Evolutionary conservation across 768 basidiomycete genomes (phyloP).

Genomic region (Suillus plorans): DNA sequence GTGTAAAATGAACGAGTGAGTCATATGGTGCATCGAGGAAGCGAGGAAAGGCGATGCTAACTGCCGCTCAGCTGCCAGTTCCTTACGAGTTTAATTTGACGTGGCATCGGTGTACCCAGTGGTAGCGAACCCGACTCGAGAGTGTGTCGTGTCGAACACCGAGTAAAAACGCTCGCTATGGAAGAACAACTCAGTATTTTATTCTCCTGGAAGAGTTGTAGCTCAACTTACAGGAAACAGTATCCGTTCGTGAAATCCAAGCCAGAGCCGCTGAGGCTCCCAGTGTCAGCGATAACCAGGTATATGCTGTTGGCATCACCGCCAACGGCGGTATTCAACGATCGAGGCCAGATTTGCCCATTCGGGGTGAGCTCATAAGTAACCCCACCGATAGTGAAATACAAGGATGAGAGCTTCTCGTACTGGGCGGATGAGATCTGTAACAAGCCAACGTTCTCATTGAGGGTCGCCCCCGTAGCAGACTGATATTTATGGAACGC

Average conservation of each 20-base stretch:
- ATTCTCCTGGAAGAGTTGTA: constrained; percentile 29
- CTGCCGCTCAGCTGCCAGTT: too few species aligned
- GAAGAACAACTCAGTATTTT: constrained; percentile 4
- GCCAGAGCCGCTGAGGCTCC: constrained; percentile 10
- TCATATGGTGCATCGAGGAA: too few species aligned
- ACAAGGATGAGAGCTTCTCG: constrained; percentile 20
- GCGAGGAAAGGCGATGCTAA: too few species aligned
- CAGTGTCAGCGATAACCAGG: constrained; percentile 24
- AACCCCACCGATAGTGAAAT: constrained; percentile 24
- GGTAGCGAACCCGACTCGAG: constrained; percentile 39
- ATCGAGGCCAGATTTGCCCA: constrained; percentile 35
- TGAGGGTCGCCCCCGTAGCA: constrained; percentile 25
- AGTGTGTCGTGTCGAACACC: constrained; percentile 40
- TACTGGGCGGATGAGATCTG: constrained; percentile 25
- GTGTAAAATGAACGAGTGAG: too few species aligned
- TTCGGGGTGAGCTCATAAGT: constrained; percentile 23
- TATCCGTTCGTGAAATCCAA: constrained; percentile 24
- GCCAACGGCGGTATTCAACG: constrained; percentile 28
- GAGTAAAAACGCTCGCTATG: constrained; percentile 42
- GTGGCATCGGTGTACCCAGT: constrained; percentile 31
- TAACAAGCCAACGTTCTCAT: constrained; percentile 30
- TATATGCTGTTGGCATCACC: constrained; percentile 25
- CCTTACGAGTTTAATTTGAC: constrained; percentile 7
- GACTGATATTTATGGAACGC: constrained; percentile 21
- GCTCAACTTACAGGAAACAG: constrained; percentile 29